Conservation (phyloP, 192 early-diverging fungal genomes). For the Chytriomyces sp. region DNA sequence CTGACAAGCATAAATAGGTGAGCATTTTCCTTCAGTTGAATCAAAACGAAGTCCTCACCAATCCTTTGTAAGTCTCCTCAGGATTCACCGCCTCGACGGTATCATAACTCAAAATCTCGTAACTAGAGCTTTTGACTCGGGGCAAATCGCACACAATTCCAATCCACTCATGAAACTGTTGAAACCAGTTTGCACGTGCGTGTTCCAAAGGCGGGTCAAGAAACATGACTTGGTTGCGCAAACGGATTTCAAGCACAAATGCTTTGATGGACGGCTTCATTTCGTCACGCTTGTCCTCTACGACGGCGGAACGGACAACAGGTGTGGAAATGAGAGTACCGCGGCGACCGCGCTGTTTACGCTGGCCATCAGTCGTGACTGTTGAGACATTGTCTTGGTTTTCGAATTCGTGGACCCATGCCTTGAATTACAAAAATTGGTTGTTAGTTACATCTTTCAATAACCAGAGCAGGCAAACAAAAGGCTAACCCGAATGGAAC, state of each 20-base stretch:
- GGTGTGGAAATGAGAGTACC: slow-evolving; percentile 33
- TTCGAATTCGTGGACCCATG: slow-evolving; percentile 36
- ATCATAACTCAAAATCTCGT: slow-evolving; percentile 69
- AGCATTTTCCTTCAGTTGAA: not conserved
- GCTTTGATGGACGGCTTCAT: slow-evolving; percentile 65
- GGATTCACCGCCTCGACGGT: slow-evolving; percentile 52
- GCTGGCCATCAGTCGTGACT: slow-evolving; percentile 19
- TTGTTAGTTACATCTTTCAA: not conserved
- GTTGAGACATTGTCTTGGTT: slow-evolving; percentile 34
- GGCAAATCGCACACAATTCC: slow-evolving; percentile 81
- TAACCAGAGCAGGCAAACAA: not conserved
- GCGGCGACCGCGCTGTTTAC: slow-evolving; percentile 34
- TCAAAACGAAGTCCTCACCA: slow-evolving; percentile 46
- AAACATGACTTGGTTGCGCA: slow-evolving; percentile 96
- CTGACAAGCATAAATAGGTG: slow-evolving; percentile 8
- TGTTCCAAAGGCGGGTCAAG: slow-evolving; percentile 95
- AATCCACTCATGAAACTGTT: slow-evolving; percentile 92
- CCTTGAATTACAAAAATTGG: slow-evolving; percentile 6
- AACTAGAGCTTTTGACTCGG: slow-evolving; percentile 87
- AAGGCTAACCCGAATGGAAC: slow-evolving; percentile 72
- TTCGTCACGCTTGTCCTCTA: slow-evolving; percentile 22
- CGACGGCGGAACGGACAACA: not conserved
- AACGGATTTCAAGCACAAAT: slow-evolving; percentile 84
- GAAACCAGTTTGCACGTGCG: slow-evolving; percentile 86
- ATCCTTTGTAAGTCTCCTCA: slow-evolving; percentile 67